Base-by-base conservation (phyloP, 768 basidiomycete species). In the Auriscalpium orientale region DNA sequence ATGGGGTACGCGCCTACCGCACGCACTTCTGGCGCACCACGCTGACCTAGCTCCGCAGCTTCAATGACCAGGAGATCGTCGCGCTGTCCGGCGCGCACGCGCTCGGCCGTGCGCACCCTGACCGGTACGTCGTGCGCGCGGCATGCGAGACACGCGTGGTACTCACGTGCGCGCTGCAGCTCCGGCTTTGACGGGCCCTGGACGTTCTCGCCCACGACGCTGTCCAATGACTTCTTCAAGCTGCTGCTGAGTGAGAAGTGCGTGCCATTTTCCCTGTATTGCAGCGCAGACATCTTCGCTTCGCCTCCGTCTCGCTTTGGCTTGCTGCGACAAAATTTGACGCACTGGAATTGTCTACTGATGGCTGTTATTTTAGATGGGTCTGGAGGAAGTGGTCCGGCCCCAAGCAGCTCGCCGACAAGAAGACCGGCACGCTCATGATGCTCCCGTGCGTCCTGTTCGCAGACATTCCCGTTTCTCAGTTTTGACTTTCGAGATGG, bases 31-130 rank as follows among this genome's bases (percentile, higher is more conserved):
- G 28, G 28, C 28, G 28, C 28, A 7, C 28, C 28, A 28, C 28
- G 28, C 28, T 28, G 28, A 28, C 28, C 28, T 7, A 28, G 28
- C 28, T 7, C 28, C 7, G 28, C 28, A 65, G 89, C 53, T 95
- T 98, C 79, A 88, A 93, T 68, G 95, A 99, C 72, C 91, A 91
- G 71, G 95, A 98, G 74, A 98, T 98, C 50, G 95, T 97, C 58
- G 91, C 92, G 54, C 88, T 98, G 62, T 82, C 83, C 21, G 95
- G 95, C 59, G 94, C 91, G 38, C 95, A 99, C 67, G 94, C 93
- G 56, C 84, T 99, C 46, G 95, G 97, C 21, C 90, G 95, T 68
- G 95, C 93, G 79, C 95, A 99, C 77, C 56, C 76, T 56, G 80
- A 90, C 71, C 83, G 63, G 52, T 8, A 12, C 13, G 28, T 28